phyloP scores from a whole-genome alignment of 2,329 filamentous ascomycete species.

The Epichloe festucae region DNA sequence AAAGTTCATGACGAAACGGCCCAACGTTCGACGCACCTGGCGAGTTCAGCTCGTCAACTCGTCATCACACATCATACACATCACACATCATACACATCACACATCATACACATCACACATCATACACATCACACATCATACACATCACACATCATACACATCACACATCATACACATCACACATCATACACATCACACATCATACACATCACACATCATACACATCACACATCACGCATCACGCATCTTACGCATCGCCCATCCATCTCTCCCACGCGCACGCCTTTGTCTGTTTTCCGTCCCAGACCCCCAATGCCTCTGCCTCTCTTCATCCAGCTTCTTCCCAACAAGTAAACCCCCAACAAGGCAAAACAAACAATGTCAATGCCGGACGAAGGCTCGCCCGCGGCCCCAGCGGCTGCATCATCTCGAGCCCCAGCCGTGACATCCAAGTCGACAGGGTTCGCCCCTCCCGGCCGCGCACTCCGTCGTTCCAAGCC shows the following conservation, averaged over 20 bases:
- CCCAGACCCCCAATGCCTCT: neutral
- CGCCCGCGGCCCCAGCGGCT: constrained; percentile 2
- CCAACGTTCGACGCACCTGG: neutral
- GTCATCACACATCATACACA: neutral
- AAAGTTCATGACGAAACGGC: neutral
- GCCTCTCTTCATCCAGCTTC: neutral
- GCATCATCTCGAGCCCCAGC: neutral
- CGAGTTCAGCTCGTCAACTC: neutral
- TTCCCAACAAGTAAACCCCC: too few relatives aligned
- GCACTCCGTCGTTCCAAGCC: constrained; percentile 29
- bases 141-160: neutral
- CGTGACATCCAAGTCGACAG: constrained; percentile 3
- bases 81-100: neutral
- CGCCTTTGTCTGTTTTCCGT: neutral
- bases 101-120: neutral
- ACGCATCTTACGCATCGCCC: too few relatives aligned
- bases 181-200: neutral
- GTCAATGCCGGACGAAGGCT: constrained; percentile 11
- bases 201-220: too few relatives aligned
- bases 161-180: neutral
- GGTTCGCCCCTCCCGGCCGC: constrained; percentile 17
- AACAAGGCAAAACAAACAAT: neutral
- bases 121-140: neutral
- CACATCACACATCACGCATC: neutral
- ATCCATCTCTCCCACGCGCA: too few relatives aligned